Base-by-base conservation (phyloP, 305 asterid genomes). In the Fraxinus ornus region DNA sequence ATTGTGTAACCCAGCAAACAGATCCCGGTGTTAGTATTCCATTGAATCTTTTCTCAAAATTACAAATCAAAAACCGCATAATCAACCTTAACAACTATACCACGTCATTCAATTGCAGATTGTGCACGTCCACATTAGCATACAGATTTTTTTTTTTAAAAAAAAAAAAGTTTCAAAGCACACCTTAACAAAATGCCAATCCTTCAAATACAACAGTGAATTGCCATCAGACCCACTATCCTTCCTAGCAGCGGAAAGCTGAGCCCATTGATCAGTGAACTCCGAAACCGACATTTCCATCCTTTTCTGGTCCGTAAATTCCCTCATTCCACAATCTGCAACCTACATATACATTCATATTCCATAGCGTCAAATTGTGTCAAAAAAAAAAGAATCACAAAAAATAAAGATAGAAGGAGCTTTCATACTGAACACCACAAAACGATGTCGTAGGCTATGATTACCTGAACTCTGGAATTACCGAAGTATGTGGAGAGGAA, bases 171-270 rank as follows among this genome's bases (percentile, higher is more conserved):
- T 84, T n/a, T 35, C 19, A 49, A 39, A 21, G 33, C 83, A 37
- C 76, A 93, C 99, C 97, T 91, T 96, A 47, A 93, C 97, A 82
- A 96, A 94, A 90, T 94, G 98, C 98, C 99, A 96, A 83, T 96
- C 99, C 85, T 96, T 96, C 91, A 94, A 88, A 85, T 94, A 96
- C 85, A 95, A 74, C 75, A 86, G 86, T 74, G 92, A 85, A 80
- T 86, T 84, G 70, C 66, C 88, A 82, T 84, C 86, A 77, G 44
- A 82, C 26, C 81, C 87, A 71, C 81, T 86, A 81, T 78, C 47
- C 77, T 41, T 70, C 41, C 76, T 80, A 84, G 87, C 68, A 83
- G 85, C 79, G 17, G 86, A 80, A 82, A 74, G 74, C 62, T 72
- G 62, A 60, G 75, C 32, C 97, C 97, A 94, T 21, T 76, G 83